Conservation (phyloP, 1,284 basidiomycete genomes). For the Pholiota adiposa region DNA sequence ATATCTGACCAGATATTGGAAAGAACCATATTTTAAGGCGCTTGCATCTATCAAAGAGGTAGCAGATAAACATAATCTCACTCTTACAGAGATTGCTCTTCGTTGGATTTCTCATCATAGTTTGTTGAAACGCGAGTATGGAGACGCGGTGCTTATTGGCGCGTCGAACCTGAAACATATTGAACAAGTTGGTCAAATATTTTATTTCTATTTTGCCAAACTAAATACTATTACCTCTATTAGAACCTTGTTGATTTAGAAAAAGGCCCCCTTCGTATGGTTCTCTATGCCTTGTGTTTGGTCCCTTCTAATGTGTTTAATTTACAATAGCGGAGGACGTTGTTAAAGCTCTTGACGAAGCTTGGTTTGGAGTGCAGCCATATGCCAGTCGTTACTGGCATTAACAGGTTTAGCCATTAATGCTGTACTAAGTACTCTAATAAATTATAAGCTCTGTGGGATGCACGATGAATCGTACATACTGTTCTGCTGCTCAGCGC, state of each 20-base stretch:
- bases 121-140: conserved; percentile 46
- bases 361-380: conserved; percentile 40
- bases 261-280: conserved; percentile 59
- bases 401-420: neutral
- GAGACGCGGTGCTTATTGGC: conserved; percentile 55
- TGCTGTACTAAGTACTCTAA: neutral
- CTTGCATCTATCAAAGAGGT: conserved; percentile 41
- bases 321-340: conserved; percentile 38
- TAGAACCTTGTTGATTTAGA: conserved; percentile 59
- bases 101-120: conserved; percentile 61
- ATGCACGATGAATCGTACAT: too few relatives aligned
- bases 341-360: conserved; percentile 42
- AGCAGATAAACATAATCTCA: conserved; percentile 43
- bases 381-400: conserved; percentile 36
- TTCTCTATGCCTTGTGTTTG: neutral
- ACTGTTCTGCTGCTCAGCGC: too few relatives aligned
- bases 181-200: conserved; percentile 38
- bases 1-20: conserved; percentile 42
- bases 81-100: conserved; percentile 51
- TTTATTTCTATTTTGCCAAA: neutral
- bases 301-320: neutral
- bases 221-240: neutral
- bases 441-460: neutral
- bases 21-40: conserved; percentile 51
- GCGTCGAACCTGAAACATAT: conserved; percentile 54